phyloP scores from a whole-genome alignment of 768 basidiomycete species.

The Hericium rajendrae region DNA sequence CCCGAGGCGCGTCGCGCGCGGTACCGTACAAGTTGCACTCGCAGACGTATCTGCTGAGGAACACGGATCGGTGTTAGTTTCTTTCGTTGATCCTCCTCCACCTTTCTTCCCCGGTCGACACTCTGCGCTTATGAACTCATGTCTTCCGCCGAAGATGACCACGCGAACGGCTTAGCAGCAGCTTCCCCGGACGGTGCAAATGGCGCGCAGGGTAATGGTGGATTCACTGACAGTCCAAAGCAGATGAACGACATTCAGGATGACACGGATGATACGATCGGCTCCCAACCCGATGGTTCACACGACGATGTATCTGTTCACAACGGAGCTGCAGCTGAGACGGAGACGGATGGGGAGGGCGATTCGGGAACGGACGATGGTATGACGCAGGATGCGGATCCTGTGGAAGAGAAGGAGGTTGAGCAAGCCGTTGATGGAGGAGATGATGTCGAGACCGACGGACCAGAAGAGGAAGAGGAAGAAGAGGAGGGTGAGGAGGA shows the following conservation, averaged over 20 bases:
- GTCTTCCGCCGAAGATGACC: neutral
- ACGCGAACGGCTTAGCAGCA: neutral
- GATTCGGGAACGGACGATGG: neutral
- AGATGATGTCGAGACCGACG: slow-evolving; percentile 2
- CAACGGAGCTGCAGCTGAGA: neutral
- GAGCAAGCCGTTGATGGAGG: neutral
- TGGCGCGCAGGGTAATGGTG: neutral
- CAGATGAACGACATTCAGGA: neutral
- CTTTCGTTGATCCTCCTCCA: too few relatives aligned
- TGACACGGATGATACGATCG: neutral
- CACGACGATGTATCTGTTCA: neutral
- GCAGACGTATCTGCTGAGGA: too few relatives aligned
- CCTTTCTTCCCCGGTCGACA: too few relatives aligned
- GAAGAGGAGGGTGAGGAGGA: slow-evolving; percentile 38
- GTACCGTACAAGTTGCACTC: too few relatives aligned
- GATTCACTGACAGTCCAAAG: neutral
- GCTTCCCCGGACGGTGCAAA: neutral
- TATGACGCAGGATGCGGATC: neutral
- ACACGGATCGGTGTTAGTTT: too few relatives aligned
- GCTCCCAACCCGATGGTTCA: too few relatives aligned
- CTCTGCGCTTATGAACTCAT: neutral
- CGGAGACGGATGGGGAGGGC: neutral
- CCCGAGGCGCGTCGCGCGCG: too few relatives aligned
- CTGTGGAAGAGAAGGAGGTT: neutral
- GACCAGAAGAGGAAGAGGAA: slow-evolving; percentile 14